Evolutionary conservation across 148 eudicot species (phyloP).

Genomic region (Vaccinium darrowii): DNA sequence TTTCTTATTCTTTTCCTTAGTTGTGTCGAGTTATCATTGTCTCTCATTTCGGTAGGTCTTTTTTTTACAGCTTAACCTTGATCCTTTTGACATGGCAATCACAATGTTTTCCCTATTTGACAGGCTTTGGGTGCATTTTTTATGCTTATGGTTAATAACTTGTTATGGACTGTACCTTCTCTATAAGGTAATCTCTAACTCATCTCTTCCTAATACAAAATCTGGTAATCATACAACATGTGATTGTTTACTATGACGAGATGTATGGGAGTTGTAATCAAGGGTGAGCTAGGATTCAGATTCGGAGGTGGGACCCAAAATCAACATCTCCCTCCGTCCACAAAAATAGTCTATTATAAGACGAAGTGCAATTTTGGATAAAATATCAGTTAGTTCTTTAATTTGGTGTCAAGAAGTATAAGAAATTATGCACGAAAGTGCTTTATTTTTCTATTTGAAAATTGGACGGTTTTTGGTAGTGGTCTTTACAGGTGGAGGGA

Average conservation of each 20-base stretch:
- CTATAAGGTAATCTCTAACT: constrained; percentile 56
- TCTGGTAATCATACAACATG: neutral
- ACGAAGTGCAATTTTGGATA: too few species aligned
- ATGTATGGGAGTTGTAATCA: neutral
- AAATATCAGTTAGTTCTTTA: too few species aligned
- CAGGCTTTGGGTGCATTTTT: constrained; percentile 97
- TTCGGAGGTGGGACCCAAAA: too few species aligned
- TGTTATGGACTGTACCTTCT: constrained; percentile 70
- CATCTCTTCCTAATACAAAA: neutral
- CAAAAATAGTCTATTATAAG: too few species aligned
- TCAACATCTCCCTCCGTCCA: too few species aligned
- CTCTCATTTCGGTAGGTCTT: neutral
- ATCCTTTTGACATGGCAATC: neutral
- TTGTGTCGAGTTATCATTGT: neutral
- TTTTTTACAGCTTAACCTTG: neutral
- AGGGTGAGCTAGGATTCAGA: neutral
- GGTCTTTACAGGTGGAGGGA: too few species aligned
- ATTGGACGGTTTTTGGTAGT: too few species aligned
- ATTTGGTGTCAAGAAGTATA: too few species aligned
- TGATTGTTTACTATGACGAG: neutral
- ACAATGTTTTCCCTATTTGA: constrained; percentile 16
- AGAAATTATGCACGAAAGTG: too few species aligned
- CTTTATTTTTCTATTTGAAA: too few species aligned
- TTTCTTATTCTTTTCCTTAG: neutral
- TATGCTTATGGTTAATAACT: constrained; percentile 80